Evolutionary conservation across 2,329 filamentous ascomycete genomes (phyloP).

Genomic region (Penicillium sp.): DNA sequence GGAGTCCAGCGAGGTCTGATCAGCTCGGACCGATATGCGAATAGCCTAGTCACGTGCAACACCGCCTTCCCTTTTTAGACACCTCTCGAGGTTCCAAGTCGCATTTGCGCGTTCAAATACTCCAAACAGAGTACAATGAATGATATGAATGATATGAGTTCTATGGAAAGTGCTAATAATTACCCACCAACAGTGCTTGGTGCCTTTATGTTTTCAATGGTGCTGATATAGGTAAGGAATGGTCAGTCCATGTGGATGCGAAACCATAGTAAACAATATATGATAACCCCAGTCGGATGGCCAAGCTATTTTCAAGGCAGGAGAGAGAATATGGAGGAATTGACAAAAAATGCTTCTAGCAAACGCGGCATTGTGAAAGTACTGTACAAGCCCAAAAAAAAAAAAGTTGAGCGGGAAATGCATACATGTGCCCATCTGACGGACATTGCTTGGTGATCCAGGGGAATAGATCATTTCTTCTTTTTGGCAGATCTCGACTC

Average conservation of each 20-base stretch:
- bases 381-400: neutral
- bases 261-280: neutral
- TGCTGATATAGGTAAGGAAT: neutral
- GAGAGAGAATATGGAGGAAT: neutral
- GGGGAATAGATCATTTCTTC: slow-evolving; percentile 22
- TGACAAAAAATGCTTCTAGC: neutral
- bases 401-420: neutral
- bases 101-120: too few species aligned
- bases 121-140: too few species aligned
- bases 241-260: too few species aligned
- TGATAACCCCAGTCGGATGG: neutral
- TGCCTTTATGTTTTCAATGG: neutral
- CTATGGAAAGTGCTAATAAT: too few species aligned
- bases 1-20: neutral
- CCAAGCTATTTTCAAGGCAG: neutral
- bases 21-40: neutral
- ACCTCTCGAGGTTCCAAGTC: too few species aligned
- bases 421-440: neutral
- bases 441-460: neutral
- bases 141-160: too few species aligned
- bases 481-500: slow-evolving; percentile 30
- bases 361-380: neutral
- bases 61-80: neutral
- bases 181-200: too few species aligned
- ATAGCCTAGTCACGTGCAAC: neutral